Evolutionary conservation across 148 eudicot species (phyloP), one percentile per base, ranked within the genome.

Genomic region (Nepenthes gracilis): DNA sequence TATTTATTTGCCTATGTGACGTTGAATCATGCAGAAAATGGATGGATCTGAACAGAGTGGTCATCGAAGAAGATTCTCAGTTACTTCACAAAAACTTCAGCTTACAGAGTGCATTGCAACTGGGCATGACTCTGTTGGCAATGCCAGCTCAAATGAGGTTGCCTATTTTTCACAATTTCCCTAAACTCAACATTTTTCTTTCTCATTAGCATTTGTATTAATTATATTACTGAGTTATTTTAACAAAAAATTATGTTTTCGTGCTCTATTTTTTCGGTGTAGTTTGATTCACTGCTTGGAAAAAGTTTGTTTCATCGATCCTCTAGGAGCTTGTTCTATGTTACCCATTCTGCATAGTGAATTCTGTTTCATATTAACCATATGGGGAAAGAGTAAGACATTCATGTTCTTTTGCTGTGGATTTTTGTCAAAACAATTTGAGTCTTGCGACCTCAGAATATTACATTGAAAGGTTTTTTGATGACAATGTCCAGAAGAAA

Each of bases 91-190:
- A 40, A 40, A 40, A 8, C 45, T 40, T 40, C 45, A 40, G 45
- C 45, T 40, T 40, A 1, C 45, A 3, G 84, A 84, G 69, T 74
- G 69, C 43, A 63, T 68, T 9, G 52, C 52, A 48, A 14, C 6
- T 4, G 80, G 65, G 15, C 32, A 67, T 40, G 69, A 78, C 34
- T 64, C 85, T 66, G 57, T 67, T 47, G 61, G 40, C 12, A 77
- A 70, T 70, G 60, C 72, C 45, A 73, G 67, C 64, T 70, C 74
- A 55, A 56, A 71, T 33, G 85, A 86, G 88, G 94, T 38, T 32
- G 14, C 45, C 45, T 40, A 40, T 0, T 40, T 40, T 40, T 40
- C 4, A 40, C 45, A 40, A 3, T 40, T 4, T 40, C 45, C 4
- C 6, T 40, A 40, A 40, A 40, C 8, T 40, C 45, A 40, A 40